Percentiles rank a stretch among this genome's conserved stretches.
Conservation (phyloP, 371 early-diverging fungal species). For the Batkoa obscura region DNA sequence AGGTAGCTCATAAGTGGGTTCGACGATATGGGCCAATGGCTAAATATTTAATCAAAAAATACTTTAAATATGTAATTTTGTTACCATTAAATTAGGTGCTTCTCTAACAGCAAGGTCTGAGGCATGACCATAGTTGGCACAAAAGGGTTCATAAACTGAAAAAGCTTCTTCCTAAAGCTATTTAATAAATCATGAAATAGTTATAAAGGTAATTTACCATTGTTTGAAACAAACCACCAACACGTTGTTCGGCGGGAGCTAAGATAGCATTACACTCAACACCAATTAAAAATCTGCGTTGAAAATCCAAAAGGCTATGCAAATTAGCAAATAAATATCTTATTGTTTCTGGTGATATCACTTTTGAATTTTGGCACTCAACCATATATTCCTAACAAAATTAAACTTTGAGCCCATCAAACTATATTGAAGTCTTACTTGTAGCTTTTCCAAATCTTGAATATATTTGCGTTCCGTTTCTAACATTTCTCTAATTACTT, state of each 20-base stretch:
- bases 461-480: conserved; percentile 92
- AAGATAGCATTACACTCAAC: conserved; percentile 67
- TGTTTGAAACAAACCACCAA: conserved; percentile 59
- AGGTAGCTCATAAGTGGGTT: conserved; percentile 69
- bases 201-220: conserved; percentile 15
- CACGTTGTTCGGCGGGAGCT: conserved; percentile 56
- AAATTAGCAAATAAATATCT: conserved; percentile 82
- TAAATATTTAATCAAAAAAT: conserved; percentile 8
- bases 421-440: conserved; percentile 14
- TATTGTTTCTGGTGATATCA: conserved; percentile 30
- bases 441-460: conserved; percentile 68
- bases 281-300: conserved; percentile 79
- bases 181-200: conserved; percentile 9
- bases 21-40: conserved; percentile 45
- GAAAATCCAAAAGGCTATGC: conserved; percentile 82
- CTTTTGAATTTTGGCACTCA: conserved; percentile 14
- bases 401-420: neutral
- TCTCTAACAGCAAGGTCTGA: conserved; percentile 34
- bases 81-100: conserved; percentile 17
- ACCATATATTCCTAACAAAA: conserved; percentile 19
- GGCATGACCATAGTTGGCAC: conserved; percentile 75
- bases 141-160: conserved; percentile 81
- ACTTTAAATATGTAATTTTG: neutral
- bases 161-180: conserved; percentile 58
- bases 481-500: conserved; percentile 70